A percentile compares a stretch with the other conserved stretches of the same genome.
Evolutionary conservation across 805 yeast species (phyloP).

Genomic region (Saturnispora kantuleensis): DNA sequence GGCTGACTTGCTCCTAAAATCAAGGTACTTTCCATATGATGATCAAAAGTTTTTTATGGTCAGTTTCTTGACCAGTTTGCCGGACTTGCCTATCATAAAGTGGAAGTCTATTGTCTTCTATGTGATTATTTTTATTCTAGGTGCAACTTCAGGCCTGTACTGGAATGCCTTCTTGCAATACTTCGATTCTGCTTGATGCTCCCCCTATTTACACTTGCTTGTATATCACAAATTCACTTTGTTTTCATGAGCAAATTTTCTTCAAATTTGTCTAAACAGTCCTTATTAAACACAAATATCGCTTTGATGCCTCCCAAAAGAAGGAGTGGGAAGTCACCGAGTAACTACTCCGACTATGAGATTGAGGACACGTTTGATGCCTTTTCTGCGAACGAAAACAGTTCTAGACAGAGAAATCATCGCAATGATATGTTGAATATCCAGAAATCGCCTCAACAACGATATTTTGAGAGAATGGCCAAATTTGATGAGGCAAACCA

Average conservation of each 20-base stretch:
- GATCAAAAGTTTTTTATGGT: conserved; percentile 20
- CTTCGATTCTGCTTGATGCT: not conserved
- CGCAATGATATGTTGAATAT: not conserved
- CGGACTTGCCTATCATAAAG: conserved; percentile 11
- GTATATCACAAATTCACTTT: not conserved
- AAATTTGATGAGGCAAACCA: not conserved
- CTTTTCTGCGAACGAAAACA: not conserved
- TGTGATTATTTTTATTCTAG: conserved; percentile 6
- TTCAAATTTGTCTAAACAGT: not conserved
- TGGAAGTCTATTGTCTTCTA: not conserved
- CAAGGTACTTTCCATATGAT: conserved; percentile 58
- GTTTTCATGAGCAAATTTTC: conserved; percentile 2
- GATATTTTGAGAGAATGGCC: conserved; percentile 5
- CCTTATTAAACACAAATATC: not conserved
- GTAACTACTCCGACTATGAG: not conserved
- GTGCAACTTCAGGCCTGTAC: conserved; percentile 9
- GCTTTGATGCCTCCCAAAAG: not conserved
- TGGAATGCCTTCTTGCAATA: not conserved
- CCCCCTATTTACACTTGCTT: not conserved
- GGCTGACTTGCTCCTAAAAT: conserved; percentile 45
- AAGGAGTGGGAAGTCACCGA: not conserved
- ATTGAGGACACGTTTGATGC: not conserved
- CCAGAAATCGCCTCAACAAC: conserved; percentile 1
- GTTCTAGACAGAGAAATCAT: not conserved
- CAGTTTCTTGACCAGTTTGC: conserved; percentile 9